phyloP scores from a whole-genome alignment of 163 green algal genomes.

The Prototheca cutis region DNA sequence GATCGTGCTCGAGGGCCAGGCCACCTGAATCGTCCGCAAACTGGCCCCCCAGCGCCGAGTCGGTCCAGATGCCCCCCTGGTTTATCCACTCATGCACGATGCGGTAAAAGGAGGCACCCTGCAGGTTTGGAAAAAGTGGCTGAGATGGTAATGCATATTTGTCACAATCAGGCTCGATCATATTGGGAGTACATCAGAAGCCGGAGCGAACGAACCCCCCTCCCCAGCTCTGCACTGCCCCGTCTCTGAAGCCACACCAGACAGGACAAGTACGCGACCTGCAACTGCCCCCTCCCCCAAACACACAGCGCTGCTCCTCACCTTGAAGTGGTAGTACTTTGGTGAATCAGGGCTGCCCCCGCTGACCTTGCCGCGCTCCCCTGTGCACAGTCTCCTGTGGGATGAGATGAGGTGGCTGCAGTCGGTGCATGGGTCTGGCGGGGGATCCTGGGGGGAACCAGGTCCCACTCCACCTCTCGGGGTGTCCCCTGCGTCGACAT shows the following conservation, averaged over 20 bases:
- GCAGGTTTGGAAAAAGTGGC: background rate
- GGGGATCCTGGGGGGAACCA: background rate
- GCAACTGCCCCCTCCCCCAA: background rate
- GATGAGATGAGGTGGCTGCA: background rate
- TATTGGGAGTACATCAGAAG: background rate
- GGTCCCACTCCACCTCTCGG: no score
- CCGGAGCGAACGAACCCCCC: background rate
- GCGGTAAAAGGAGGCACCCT: slow-evolving; percentile 55
- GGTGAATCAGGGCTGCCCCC: slow-evolving; percentile 32
- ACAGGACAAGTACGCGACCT: background rate
- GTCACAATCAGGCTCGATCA: no score
- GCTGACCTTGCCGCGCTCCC: slow-evolving; percentile 35
- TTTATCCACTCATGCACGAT: slow-evolving; percentile 82
- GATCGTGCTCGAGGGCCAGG: slow-evolving; percentile 61
- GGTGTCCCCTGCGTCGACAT: no score
- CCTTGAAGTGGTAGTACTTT: slow-evolving; percentile 42
- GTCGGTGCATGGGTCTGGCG: background rate
- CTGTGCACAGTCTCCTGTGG: background rate
- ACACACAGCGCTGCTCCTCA: background rate
- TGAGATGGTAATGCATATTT: no score
- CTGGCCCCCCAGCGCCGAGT: slow-evolving; percentile 54
- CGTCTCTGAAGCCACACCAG: no score
- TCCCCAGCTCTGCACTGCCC: no score
- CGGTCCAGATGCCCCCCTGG: slow-evolving; percentile 49
- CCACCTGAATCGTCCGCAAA: slow-evolving; percentile 71